Percentiles rank a stretch among this genome's conserved stretches.
Conservation (phyloP, 176 grass and related monocot species). For the Aegilops longissima region DNA sequence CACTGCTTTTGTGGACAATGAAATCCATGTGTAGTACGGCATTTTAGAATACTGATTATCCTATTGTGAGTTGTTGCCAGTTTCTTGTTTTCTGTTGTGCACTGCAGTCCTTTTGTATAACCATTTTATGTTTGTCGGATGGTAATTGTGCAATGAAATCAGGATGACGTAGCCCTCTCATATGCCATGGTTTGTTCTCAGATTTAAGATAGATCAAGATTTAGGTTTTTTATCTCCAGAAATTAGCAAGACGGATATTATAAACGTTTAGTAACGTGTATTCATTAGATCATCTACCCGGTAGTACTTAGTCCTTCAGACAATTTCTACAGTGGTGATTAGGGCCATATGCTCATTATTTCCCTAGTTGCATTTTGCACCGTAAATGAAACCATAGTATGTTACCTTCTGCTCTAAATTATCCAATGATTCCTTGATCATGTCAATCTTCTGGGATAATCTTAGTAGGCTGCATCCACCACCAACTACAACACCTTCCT, state of each 20-base stretch:
- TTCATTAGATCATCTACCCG: neutral
- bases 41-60: neutral
- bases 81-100: neutral
- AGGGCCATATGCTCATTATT: neutral
- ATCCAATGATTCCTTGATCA: slow-evolving; percentile 72
- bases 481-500: slow-evolving; percentile 95
- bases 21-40: neutral
- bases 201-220: slow-evolving; percentile 12
- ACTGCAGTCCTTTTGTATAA: neutral
- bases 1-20: neutral
- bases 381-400: neutral
- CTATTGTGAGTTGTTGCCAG: neutral
- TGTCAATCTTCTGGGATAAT: slow-evolving; percentile 75
- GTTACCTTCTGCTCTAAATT: slow-evolving; percentile 86
- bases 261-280: neutral
- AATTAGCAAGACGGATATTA: neutral
- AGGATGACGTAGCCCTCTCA: neutral
- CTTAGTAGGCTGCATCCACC: slow-evolving; percentile 92
- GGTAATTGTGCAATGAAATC: neutral
- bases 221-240: neutral
- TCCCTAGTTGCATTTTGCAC: neutral
- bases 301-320: neutral
- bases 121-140: neutral
- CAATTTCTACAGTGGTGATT: neutral
- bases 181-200: neutral